Percentiles rank a stretch among this genome's conserved stretches.
Conservation (phyloP, 192 early-diverging fungal genomes). For the Coemansia sp. region DNA sequence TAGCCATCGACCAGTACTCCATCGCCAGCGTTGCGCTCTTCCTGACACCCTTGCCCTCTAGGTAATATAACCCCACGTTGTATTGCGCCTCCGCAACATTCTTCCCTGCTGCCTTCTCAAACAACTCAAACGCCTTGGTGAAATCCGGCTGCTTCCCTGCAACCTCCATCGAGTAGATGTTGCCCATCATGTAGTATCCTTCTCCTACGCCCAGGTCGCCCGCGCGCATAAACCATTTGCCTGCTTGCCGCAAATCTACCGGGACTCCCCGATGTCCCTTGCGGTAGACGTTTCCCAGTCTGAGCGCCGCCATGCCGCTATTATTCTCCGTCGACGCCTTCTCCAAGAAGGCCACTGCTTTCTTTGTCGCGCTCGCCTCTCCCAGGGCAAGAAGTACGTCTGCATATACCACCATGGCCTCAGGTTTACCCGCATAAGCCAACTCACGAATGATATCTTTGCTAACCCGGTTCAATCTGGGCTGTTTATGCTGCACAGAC, state of each 20-base stretch:
- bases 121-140: constrained; percentile 13
- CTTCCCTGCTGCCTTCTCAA: constrained; percentile 25
- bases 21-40: constrained; percentile 19
- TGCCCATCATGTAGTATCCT: constrained; percentile 27
- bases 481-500: not conserved
- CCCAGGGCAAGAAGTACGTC: constrained; percentile 9
- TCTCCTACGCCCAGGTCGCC: constrained; percentile 5
- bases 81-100: constrained; percentile 31
- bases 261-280: not conserved
- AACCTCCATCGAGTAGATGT: constrained; percentile 16
- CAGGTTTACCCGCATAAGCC: constrained; percentile 8
- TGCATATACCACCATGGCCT: constrained; percentile 13
- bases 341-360: constrained; percentile 18
- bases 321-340: constrained; percentile 7
- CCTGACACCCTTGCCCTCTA: constrained; percentile 18
- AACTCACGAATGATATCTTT: constrained; percentile 2
- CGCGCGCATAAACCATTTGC: constrained; percentile 20
- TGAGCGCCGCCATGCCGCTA: constrained; percentile 11
- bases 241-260: constrained; percentile 8
- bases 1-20: constrained; percentile 35
- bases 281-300: constrained; percentile 23
- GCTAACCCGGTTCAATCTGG: not conserved
- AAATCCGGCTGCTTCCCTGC: constrained; percentile 14
- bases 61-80: constrained; percentile 28
- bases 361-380: not conserved